phyloP scores from a whole-genome alignment of 139 green algal genomes.

The Raphidocelis subcapitata region DNA sequence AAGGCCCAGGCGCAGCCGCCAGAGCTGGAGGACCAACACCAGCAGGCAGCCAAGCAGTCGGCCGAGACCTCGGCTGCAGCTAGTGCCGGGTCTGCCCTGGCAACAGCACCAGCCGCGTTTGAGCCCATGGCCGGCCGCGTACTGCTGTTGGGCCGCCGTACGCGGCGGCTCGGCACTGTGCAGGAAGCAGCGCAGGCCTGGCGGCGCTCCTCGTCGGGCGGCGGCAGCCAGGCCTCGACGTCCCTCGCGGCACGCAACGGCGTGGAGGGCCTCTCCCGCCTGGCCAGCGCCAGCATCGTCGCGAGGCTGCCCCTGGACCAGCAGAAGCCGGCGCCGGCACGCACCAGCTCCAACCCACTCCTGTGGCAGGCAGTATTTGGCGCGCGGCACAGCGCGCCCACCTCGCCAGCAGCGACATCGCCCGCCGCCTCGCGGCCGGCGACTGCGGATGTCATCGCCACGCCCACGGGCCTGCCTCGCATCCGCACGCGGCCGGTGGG shows the following conservation, averaged over 20 bases:
- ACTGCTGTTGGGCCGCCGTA: slow-evolving; percentile 17
- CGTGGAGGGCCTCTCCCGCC: slow-evolving; percentile 17
- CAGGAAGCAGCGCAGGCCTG: not conserved
- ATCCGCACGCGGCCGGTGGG: slow-evolving; percentile 15
- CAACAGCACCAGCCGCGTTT: too few species aligned
- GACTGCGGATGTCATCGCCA: not conserved
- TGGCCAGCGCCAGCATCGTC: slow-evolving; percentile 15
- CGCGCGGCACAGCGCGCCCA: not conserved
- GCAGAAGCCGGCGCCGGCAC: not conserved
- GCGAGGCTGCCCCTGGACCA: not conserved
- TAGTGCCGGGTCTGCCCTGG: too few species aligned
- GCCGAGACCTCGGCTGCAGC: too few species aligned
- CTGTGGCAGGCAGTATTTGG: slow-evolving; percentile 24
- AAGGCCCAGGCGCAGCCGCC: not conserved
- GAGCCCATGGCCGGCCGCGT: slow-evolving; percentile 24
- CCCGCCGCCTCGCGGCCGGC: not conserved
- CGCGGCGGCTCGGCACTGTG: not conserved
- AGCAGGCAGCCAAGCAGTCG: too few species aligned
- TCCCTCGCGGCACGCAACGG: not conserved
- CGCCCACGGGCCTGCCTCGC: slow-evolving; percentile 1
- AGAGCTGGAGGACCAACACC: slow-evolving; percentile 15
- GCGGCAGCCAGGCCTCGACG: not conserved
- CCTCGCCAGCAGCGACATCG: slow-evolving; percentile 1
- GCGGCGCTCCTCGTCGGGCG: not conserved
- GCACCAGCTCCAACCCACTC: slow-evolving; percentile 15